Conservation (phyloP, 2,329 filamentous ascomycete genomes). For the Colletotrichum nymphaeae region DNA sequence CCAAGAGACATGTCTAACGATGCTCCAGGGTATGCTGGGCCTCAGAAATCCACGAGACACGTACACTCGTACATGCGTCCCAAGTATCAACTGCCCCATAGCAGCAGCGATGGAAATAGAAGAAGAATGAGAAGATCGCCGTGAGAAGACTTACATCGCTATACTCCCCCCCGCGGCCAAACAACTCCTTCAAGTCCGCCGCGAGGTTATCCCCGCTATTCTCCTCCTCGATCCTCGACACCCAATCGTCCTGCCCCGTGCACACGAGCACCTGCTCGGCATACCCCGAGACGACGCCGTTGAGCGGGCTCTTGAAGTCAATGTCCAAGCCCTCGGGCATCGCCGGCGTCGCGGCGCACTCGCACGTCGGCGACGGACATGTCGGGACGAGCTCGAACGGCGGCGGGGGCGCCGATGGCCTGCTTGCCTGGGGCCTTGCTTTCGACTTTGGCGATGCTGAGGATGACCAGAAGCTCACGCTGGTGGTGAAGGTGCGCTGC, state of each 20-base stretch:
- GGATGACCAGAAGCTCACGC: neutral
- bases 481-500: neutral
- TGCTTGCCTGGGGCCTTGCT: neutral
- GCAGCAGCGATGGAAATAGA: neutral
- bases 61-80: neutral
- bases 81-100: too few relatives aligned
- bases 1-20: neutral
- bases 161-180: slow-evolving; percentile 74
- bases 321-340: slow-evolving; percentile 79
- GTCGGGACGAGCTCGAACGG: slow-evolving; percentile 58
- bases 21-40: too few relatives aligned
- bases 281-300: slow-evolving; percentile 83
- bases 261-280: slow-evolving; percentile 86
- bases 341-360: slow-evolving; percentile 74
- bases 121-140: neutral
- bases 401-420: slow-evolving; percentile 14
- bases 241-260: slow-evolving; percentile 85
- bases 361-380: slow-evolving; percentile 83
- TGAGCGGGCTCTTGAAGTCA: slow-evolving; percentile 75
- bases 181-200: slow-evolving; percentile 76
- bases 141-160: slow-evolving; percentile 67
- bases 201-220: slow-evolving; percentile 74
- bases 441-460: neutral
- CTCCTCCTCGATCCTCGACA: slow-evolving; percentile 86
- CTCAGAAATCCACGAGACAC: too few relatives aligned